These are phyloP conservation scores for Penicillium fuscoglaucum DNA, from an alignment of 2,329 filamentous ascomycete species.

Conservation along the genomic window DNA sequence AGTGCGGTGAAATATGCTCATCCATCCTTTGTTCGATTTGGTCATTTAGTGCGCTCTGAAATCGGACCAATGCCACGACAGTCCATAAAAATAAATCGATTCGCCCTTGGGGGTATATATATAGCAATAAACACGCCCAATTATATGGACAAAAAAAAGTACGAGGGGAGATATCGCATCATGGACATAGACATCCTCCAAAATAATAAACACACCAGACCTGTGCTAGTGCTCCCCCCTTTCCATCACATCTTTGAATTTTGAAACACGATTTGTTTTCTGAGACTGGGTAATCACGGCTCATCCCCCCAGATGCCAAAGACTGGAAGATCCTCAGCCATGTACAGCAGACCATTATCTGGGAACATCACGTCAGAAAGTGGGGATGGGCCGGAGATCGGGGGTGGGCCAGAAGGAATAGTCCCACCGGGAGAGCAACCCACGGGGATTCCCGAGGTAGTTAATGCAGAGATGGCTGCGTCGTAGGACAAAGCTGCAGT, in stretches of 20 bases:
- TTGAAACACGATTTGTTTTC: neutral
- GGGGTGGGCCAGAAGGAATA: constrained; percentile 21
- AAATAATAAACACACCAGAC: neutral
- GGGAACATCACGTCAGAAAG: constrained; percentile 36
- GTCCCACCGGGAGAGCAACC: constrained; percentile 35
- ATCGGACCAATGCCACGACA: neutral
- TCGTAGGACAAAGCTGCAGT: constrained; percentile 29
- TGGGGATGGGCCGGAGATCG: constrained; percentile 29
- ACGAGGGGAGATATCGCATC: neutral
- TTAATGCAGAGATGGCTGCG: constrained; percentile 35
- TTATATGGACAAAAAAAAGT: neutral
- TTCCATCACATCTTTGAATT: neutral
- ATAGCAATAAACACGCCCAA: neutral
- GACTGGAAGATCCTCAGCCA: constrained; percentile 36
- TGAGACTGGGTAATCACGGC: constrained; percentile 8
- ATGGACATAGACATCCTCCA: neutral
- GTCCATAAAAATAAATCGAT: neutral
- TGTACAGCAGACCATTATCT: constrained; percentile 36
- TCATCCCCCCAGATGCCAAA: constrained; percentile 36
- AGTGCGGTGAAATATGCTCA: neutral
- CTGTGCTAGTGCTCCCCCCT: neutral
- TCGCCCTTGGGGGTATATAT: neutral
- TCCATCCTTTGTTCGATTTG: neutral
- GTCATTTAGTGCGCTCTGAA: neutral
- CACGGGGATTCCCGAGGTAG: constrained; percentile 36